Evolutionary conservation across 352 stramenopile genomes (phyloP).

Genomic region (Pythium inflatum): DNA sequence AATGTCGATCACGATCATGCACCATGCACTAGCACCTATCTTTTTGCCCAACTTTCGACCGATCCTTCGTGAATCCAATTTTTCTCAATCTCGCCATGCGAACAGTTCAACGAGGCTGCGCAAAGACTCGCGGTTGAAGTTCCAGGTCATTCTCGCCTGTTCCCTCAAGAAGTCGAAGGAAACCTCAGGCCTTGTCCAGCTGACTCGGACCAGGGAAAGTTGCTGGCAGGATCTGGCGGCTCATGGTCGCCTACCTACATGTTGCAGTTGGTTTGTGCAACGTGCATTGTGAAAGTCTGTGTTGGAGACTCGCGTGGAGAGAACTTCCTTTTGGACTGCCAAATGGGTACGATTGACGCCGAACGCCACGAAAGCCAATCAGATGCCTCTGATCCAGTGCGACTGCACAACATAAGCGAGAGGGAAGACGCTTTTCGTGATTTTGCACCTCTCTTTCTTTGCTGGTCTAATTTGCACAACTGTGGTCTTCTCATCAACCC

Average conservation of each 20-base stretch:
- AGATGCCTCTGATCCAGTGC: background rate
- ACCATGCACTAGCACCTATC: background rate
- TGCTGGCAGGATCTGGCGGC: conserved; percentile 1
- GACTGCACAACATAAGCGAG: conserved; percentile 20
- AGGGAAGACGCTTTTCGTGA: conserved; percentile 6
- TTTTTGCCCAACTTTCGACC: conserved; percentile 6
- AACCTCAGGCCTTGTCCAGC: conserved; percentile 1
- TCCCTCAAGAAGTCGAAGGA: conserved; percentile 1
- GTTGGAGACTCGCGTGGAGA: too few species aligned
- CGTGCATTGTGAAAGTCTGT: too few species aligned
- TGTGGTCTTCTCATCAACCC: conserved; percentile 15
- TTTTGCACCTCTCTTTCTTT: conserved; percentile 19
- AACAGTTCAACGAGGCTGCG: background rate
- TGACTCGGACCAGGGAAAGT: too few species aligned
- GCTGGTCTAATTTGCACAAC: conserved; percentile 14
- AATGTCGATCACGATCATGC: background rate
- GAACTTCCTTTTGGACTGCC: too few species aligned
- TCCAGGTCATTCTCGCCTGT: background rate
- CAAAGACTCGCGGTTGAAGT: conserved; percentile 25
- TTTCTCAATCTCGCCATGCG: background rate
- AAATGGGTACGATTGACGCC: too few species aligned
- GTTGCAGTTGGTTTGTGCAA: conserved; percentile 14
- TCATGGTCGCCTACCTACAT: conserved; percentile 9
- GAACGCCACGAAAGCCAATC: conserved; percentile 15
- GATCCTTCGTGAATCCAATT: conserved; percentile 8